Conservation (phyloP, 169 alveolate species). For the Eimeria falciformis region DNA sequence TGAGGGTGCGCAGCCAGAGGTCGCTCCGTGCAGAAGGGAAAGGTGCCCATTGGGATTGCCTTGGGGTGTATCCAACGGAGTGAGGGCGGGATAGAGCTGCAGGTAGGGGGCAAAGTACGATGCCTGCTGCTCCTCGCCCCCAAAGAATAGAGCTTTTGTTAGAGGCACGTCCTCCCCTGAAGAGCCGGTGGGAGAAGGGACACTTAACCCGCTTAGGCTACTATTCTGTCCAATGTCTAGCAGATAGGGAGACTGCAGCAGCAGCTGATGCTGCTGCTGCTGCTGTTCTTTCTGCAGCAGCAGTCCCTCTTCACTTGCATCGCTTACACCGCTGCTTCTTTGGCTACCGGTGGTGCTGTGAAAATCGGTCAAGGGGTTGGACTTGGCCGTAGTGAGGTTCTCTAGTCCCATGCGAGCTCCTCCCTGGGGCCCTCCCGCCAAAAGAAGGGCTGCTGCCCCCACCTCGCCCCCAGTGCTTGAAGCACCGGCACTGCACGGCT, state of each 20-base stretch:
- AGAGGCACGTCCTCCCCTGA: not conserved
- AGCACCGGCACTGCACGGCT: no score
- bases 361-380: not conserved
- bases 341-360: slow-evolving; percentile 41
- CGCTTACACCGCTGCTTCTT: slow-evolving; percentile 45
- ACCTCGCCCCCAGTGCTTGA: no score
- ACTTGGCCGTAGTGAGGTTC: not conserved
- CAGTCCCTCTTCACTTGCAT: not conserved
- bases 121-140: no score
- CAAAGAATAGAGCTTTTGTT: no score
- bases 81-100: not conserved
- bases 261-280: not conserved
- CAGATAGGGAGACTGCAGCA: not conserved
- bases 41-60: no score
- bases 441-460: no score
- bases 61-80: no score
- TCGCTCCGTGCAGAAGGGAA: not conserved
- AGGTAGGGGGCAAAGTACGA: not conserved
- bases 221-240: no score
- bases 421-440: no score
- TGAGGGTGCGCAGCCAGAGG: not conserved
- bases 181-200: not conserved
- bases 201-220: no score
- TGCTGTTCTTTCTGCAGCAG: slow-evolving; percentile 14
- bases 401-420: not conserved